Conservation (phyloP, 805 yeast genomes). For the Wickerhamomyces mucosus region DNA sequence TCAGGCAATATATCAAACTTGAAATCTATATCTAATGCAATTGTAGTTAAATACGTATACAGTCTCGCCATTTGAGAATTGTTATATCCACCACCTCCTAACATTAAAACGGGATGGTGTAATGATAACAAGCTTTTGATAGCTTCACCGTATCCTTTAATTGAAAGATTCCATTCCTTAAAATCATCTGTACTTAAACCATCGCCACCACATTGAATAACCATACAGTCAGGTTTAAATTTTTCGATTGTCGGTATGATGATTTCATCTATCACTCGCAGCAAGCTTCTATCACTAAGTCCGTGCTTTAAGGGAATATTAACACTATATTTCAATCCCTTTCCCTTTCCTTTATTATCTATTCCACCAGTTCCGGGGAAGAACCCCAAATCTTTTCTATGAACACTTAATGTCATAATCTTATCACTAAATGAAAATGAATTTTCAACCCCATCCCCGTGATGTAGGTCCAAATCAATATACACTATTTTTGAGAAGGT, state of each 20-base stretch:
- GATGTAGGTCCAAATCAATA: conserved; percentile 67
- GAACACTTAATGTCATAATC: conserved; percentile 56
- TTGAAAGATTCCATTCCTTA: conserved; percentile 61
- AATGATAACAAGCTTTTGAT: conserved; percentile 22
- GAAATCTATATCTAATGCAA: conserved; percentile 9
- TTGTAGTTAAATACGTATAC: conserved; percentile 33
- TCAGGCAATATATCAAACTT: conserved; percentile 46
- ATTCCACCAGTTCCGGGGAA: conserved; percentile 62
- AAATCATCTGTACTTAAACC: conserved; percentile 59
- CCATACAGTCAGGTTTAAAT: conserved; percentile 41
- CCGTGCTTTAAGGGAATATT: conserved; percentile 56
- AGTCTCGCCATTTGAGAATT: conserved; percentile 51
- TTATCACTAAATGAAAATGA: conserved; percentile 49
- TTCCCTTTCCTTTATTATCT: conserved; percentile 27
- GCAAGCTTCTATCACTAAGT: conserved; percentile 35
- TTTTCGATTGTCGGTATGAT: conserved; percentile 31
- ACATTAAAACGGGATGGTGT: conserved; percentile 32
- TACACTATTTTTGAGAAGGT: conserved; percentile 41
- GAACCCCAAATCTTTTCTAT: conserved; percentile 56
- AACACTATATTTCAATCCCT: conserved; percentile 28
- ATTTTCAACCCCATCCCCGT: conserved; percentile 70
- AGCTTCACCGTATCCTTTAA: conserved; percentile 34
- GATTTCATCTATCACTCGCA: conserved; percentile 28
- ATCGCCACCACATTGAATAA: conserved; percentile 67
- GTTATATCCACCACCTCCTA: conserved; percentile 79